Conservation (phyloP, 2,329 filamentous ascomycete species). For the Neofusicoccum cordaticola region DNA sequence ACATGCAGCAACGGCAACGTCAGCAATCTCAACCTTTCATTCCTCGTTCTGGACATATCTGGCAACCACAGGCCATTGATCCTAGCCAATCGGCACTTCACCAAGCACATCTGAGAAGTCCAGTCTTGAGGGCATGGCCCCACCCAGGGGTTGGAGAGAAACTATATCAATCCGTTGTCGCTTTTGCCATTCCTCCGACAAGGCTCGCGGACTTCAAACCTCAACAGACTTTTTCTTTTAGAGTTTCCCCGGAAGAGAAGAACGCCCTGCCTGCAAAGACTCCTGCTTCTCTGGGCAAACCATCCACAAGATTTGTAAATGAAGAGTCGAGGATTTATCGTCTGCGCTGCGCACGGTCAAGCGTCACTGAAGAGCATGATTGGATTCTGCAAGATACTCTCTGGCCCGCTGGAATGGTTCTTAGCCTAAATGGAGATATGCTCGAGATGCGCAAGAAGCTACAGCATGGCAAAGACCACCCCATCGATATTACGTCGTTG, state of each 20-base stretch:
- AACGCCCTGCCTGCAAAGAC: constrained; percentile 32
- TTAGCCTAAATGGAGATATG: constrained; percentile 61
- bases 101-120: constrained; percentile 57
- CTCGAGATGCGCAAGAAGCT: constrained; percentile 63
- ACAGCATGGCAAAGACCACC: constrained; percentile 72
- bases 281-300: not conserved
- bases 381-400: constrained; percentile 64
- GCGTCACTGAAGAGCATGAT: constrained; percentile 40
- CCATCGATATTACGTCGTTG: constrained; percentile 67
- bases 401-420: constrained; percentile 69
- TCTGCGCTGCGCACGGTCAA: constrained; percentile 60
- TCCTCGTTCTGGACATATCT: constrained; percentile 32
- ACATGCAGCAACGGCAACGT: not conserved
- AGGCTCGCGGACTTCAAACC: constrained; percentile 25
- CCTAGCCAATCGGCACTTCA: constrained; percentile 54
- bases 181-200: constrained; percentile 50
- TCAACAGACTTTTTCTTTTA: not conserved
- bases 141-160: not conserved
- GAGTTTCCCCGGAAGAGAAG: constrained; percentile 32
- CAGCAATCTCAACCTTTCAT: constrained; percentile 25
- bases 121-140: constrained; percentile 37
- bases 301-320: not conserved
- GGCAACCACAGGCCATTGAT: constrained; percentile 23
- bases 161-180: constrained; percentile 59
- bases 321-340: constrained; percentile 58